Evolutionary conservation across 2,329 filamentous ascomycete genomes (phyloP).

Genomic region (Furcasterigmium sp.): DNA sequence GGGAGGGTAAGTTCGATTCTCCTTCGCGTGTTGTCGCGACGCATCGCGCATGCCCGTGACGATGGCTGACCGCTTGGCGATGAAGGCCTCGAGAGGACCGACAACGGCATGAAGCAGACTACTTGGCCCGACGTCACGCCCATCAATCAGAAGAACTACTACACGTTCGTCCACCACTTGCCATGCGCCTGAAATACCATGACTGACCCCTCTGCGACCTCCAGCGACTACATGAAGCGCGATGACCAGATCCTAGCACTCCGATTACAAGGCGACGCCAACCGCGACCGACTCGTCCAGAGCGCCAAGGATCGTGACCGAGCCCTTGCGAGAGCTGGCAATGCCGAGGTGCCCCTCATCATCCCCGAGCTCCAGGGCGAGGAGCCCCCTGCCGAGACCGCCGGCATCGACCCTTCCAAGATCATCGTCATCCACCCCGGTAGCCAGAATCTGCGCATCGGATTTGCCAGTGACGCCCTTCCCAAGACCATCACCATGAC

Average conservation of each 20-base stretch:
- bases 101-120: constrained; percentile 96
- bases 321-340: constrained; percentile 69
- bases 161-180: constrained; percentile 61
- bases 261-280: constrained; percentile 82
- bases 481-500: constrained; percentile 94
- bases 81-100: constrained; percentile 85
- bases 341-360: constrained; percentile 58
- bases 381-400: constrained; percentile 49
- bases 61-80: constrained; percentile 8
- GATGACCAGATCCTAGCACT: constrained; percentile 93
- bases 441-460: constrained; percentile 91
- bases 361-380: constrained; percentile 56
- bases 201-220: constrained; percentile 16
- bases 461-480: constrained; percentile 89
- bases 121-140: constrained; percentile 89
- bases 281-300: constrained; percentile 76
- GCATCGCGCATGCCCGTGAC: background rate
- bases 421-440: constrained; percentile 94
- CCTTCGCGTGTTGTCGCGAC: constrained; percentile 2
- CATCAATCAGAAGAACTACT: constrained; percentile 99
- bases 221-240: constrained; percentile 92
- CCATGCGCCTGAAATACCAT: background rate
- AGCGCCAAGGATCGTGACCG: constrained; percentile 84
- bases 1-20: constrained; percentile 45
- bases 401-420: constrained; percentile 69